Percentiles rank a stretch among this genome's conserved stretches.
These are phyloP conservation scores for Discostella stelligeroides DNA, from an alignment of 108 stramenopile genomes.

Conservation along the genomic window DNA sequence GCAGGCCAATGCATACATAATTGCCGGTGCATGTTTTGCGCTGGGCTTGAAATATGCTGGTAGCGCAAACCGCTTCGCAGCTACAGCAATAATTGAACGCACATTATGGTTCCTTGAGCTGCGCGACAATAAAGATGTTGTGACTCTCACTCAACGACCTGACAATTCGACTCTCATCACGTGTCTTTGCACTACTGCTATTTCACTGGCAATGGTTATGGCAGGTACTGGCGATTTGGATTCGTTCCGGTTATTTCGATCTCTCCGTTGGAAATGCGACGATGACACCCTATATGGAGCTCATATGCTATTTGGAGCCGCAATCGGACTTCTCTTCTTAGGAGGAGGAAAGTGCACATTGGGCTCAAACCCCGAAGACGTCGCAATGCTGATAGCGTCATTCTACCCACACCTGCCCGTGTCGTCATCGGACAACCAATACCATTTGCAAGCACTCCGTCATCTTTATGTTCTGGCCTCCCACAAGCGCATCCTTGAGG, in stretches of 20 bases:
- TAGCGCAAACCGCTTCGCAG: conserved; percentile 79
- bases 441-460: conserved; percentile 95
- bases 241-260: conserved; percentile 82
- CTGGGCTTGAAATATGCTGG: conserved; percentile 94
- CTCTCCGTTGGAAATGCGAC: conserved; percentile 88
- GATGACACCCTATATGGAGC: conserved; percentile 86
- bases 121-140: conserved; percentile 73
- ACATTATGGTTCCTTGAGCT: conserved; percentile 74
- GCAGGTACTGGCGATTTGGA: conserved; percentile 96
- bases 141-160: conserved; percentile 72
- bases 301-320: conserved; percentile 90
- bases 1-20: conserved; percentile 90
- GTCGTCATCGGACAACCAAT: conserved; percentile 88
- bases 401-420: conserved; percentile 94
- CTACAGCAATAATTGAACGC: conserved; percentile 61
- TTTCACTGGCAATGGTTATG: conserved; percentile 93
- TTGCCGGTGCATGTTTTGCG: conserved; percentile 93
- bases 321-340: conserved; percentile 94
- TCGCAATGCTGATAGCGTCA: conserved; percentile 91
- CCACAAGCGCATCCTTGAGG: conserved; percentile 79
- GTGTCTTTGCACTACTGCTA: conserved; percentile 82
- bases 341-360: conserved; percentile 93
- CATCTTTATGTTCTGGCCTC: conserved; percentile 97
- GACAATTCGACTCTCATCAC: conserved; percentile 85
- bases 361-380: conserved; percentile 85